Conservation (phyloP, 2,329 filamentous ascomycete genomes). For the Aphanocladium album region DNA sequence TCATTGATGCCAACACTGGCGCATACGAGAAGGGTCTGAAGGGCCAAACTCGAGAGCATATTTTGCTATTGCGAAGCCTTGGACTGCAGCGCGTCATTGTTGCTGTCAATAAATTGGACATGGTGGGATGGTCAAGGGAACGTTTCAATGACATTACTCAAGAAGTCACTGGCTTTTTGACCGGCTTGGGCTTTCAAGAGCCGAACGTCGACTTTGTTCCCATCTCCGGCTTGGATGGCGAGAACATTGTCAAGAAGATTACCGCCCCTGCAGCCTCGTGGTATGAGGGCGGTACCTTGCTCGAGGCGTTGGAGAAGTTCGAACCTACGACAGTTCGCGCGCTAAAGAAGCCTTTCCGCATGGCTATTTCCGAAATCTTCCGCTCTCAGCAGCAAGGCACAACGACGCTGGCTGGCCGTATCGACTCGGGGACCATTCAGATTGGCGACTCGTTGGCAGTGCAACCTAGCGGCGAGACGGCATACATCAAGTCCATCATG, state of each 20-base stretch:
- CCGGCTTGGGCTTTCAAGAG: slow-evolving; percentile 71
- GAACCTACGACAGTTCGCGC: slow-evolving; percentile 63
- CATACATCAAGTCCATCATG: slow-evolving; percentile 75
- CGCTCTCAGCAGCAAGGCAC: slow-evolving; percentile 72
- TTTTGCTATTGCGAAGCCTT: slow-evolving; percentile 81
- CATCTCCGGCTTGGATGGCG: slow-evolving; percentile 81
- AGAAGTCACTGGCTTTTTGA: slow-evolving; percentile 78
- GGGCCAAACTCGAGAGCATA: slow-evolving; percentile 92
- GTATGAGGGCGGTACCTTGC: slow-evolving; percentile 75
- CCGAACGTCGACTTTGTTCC: slow-evolving; percentile 85
- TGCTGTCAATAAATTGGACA: slow-evolving; percentile 93
- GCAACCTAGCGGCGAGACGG: slow-evolving; percentile 76
- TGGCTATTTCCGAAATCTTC: slow-evolving; percentile 87
- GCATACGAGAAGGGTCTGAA: slow-evolving; percentile 91
- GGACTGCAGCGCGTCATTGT: slow-evolving; percentile 85
- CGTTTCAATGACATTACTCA: slow-evolving; percentile 81
- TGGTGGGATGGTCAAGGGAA: slow-evolving; percentile 73
- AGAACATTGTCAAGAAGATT: slow-evolving; percentile 68
- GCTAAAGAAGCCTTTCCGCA: slow-evolving; percentile 72
- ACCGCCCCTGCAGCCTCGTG: slow-evolving; percentile 58
- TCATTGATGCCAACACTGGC: slow-evolving; percentile 85
- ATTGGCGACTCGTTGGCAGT: slow-evolving; percentile 74
- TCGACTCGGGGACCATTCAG: slow-evolving; percentile 81
- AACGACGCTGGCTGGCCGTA: slow-evolving; percentile 76
- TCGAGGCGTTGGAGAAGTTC: slow-evolving; percentile 80